Conservation (phyloP, 129 eudicot genomes). For the Helianthus annuus region HanXRQr2.0-SUNRISE NC_035442.2:179216365-179216864, state of each 20-base stretch:
- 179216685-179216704: constrained; percentile 93
- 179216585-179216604: constrained; percentile 63
- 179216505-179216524: constrained; percentile 65
- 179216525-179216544: constrained; percentile 72
- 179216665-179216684: constrained; percentile 83
- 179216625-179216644: constrained; percentile 61
- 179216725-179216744: constrained; percentile 23
- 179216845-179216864: no score
- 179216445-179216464: constrained; percentile 80
- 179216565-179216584: constrained; percentile 64
- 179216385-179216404: constrained; percentile 77
- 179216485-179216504: constrained; percentile 86
- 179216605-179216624: constrained; percentile 59
- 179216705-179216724: constrained; percentile 97
- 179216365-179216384: constrained; percentile 69
- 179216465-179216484: constrained; percentile 95
- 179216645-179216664: constrained; percentile 66
- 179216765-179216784: neutral
- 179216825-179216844: no score
- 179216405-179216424: constrained; percentile 78
- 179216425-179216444: constrained; percentile 82
- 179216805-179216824: no score
- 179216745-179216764: neutral
- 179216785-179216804: neutral
- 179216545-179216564: constrained; percentile 85